These are phyloP conservation scores for Myxozyma monticola DNA, from an alignment of 805 yeast genomes.

Conservation along the genomic window DNA sequence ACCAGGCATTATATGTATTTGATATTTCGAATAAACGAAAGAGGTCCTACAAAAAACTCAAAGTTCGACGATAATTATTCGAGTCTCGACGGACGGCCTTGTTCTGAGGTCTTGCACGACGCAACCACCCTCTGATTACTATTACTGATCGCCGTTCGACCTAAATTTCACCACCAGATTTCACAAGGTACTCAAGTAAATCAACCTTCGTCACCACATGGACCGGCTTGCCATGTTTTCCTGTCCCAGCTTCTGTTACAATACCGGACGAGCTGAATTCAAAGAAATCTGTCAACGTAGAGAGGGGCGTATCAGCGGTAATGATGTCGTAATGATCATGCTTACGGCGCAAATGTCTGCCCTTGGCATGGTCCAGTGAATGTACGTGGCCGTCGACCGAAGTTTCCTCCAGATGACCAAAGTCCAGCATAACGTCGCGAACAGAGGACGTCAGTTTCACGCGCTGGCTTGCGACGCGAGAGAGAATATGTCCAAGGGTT, in stretches of 20 bases:
- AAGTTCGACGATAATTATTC: no score
- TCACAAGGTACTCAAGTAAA: slow-evolving; percentile 53
- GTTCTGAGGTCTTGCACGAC: no score
- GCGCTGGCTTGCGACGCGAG: slow-evolving; percentile 61
- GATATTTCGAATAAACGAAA: no score
- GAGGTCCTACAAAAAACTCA: no score
- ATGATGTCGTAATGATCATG: slow-evolving; percentile 57
- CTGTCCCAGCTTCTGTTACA: slow-evolving; percentile 58
- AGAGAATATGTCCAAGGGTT: slow-evolving; percentile 70
- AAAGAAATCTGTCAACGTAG: slow-evolving; percentile 72
- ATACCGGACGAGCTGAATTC: slow-evolving; percentile 84
- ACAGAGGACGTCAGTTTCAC: slow-evolving; percentile 58
- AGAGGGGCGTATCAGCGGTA: slow-evolving; percentile 62
- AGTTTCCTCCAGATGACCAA: slow-evolving; percentile 67
- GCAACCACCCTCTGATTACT: no score
- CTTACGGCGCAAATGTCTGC: slow-evolving; percentile 6
- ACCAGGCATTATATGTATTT: no score
- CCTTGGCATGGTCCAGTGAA: slow-evolving; percentile 10
- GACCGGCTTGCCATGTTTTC: slow-evolving; percentile 60
- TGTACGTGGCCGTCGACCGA: slow-evolving; percentile 53
- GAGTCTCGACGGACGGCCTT: no score
- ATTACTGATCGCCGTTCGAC: no score
- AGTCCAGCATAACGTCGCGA: slow-evolving; percentile 64
- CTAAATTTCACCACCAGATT: slow-evolving; percentile 29
- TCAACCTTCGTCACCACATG: slow-evolving; percentile 89